Conservation (phyloP, 495 filamentous ascomycete species). For the Penicillium parvum region DNA sequence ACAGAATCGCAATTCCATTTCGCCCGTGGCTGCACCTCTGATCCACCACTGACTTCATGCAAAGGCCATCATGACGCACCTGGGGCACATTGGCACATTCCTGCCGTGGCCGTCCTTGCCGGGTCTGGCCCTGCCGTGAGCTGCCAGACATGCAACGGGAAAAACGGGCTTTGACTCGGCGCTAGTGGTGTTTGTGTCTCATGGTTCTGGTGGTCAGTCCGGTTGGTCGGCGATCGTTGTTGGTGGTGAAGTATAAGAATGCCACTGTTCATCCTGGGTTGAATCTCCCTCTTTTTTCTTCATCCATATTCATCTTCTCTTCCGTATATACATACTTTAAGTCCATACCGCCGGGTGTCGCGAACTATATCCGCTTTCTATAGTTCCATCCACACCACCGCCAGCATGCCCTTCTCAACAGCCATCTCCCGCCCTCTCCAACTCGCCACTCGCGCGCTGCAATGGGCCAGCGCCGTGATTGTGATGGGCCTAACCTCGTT, state of each 20-base stretch:
- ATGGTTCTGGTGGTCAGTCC: constrained; percentile 3
- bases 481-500: constrained; percentile 57
- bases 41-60: constrained; percentile 23
- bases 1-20: too few relatives aligned
- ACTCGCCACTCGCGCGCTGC: constrained; percentile 32
- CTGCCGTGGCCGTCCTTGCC: constrained; percentile 11
- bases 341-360: not conserved
- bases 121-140: constrained; percentile 8
- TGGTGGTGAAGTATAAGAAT: too few relatives aligned
- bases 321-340: not conserved
- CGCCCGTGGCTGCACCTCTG: too few relatives aligned
- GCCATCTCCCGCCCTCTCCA: constrained; percentile 33
- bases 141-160: too few relatives aligned
- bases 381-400: constrained; percentile 1
- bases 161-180: constrained; percentile 8
- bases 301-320: not conserved
- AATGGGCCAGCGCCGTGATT: constrained; percentile 57
- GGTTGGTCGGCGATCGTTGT: too few relatives aligned
- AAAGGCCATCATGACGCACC: constrained; percentile 33
- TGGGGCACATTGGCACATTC: constrained; percentile 17
- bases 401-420: constrained; percentile 31
- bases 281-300: not conserved
- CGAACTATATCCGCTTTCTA: not conserved
- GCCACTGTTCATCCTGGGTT: too few relatives aligned
- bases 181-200: constrained; percentile 17